Evolutionary conservation across 768 basidiomycete genomes (phyloP), one percentile per base, ranked within the genome.

Genomic region (Termitomyces eurrhizus): DNA sequence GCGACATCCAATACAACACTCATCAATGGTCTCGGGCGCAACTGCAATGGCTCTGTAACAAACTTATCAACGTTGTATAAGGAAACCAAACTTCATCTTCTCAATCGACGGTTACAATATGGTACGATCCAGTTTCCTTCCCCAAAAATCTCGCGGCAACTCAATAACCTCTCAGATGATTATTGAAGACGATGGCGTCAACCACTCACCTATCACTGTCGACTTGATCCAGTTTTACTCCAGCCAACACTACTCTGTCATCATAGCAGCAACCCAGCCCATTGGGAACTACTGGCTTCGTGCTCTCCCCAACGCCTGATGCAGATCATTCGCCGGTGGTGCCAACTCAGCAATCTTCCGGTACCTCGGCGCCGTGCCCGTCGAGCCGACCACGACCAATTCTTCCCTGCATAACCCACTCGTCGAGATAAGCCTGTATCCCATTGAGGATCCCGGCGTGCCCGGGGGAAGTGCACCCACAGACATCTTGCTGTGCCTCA

Each of bases 21-120:
- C n/a, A n/a, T n/a, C n/a, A n/a, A n/a, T n/a, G n/a, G n/a, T n/a
- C n/a, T n/a, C n/a, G n/a, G n/a, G n/a, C n/a, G n/a, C n/a, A n/a
- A n/a, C n/a, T 37, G 26, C 26, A 51, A 58, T 4, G 57, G 57
- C 3, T 5, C 6, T 18, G 7, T 61, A 68, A 41, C n/a, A 52
- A 63, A 75, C 63, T 64, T 76, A 65, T 77, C 49, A 70, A 68
- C 11, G 79, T 79, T 26, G 57, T 68, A 8, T 53, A 56, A 4
- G 70, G 72, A 1, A 69, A 68, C 42, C 70, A 8, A 69, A 67
- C 42, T 80, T 73, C 64, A 69, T 68, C 41, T 81, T 83, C 65
- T 69, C 75, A 2, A 76, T 83, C 36, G 78, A 81, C 61, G 72
- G 73, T n/a, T 80, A 83, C 60, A 67, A 68, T 7, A 66, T 83